phyloP scores from a whole-genome alignment of 192 early-diverging fungal genomes.

The Globomyces pollinis-pini region DNA sequence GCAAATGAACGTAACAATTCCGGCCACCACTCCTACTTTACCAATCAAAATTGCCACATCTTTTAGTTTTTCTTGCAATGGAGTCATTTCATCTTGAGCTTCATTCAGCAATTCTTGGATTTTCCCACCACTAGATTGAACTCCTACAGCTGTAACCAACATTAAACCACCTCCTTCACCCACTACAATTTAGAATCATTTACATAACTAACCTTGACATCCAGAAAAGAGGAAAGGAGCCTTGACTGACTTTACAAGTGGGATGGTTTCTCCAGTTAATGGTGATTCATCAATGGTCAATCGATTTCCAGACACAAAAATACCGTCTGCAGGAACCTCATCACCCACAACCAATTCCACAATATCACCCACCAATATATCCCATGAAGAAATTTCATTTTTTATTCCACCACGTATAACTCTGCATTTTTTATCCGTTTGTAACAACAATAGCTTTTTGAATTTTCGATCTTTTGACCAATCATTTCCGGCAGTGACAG shows the following conservation, averaged over 20 bases:
- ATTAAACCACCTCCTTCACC: slow-evolving; percentile 46
- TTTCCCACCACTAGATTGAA: slow-evolving; percentile 43
- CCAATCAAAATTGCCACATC: slow-evolving; percentile 51
- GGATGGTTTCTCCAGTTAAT: slow-evolving; percentile 50
- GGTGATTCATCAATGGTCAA: slow-evolving; percentile 53
- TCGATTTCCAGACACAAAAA: slow-evolving; percentile 43
- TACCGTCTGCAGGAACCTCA: slow-evolving; percentile 50
- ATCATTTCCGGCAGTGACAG: slow-evolving; percentile 54
- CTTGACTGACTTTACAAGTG: slow-evolving; percentile 40
- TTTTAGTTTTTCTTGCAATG: slow-evolving; percentile 48
- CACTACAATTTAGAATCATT: slow-evolving; percentile 5
- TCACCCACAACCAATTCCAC: slow-evolving; percentile 48
- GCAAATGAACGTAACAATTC: slow-evolving; percentile 48
- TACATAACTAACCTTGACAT: slow-evolving; percentile 40
- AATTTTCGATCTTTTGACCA: slow-evolving; percentile 54
- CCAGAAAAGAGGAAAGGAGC: slow-evolving; percentile 51
- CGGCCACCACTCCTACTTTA: slow-evolving; percentile 54
- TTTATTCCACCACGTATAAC: slow-evolving; percentile 46
- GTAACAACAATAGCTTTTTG: slow-evolving; percentile 49
- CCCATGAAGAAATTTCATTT: slow-evolving; percentile 47
- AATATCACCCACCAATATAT: slow-evolving; percentile 48
- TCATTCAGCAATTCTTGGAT: slow-evolving; percentile 53
- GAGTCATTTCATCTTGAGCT: slow-evolving; percentile 49
- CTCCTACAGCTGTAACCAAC: slow-evolving; percentile 47
- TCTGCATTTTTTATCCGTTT: slow-evolving; percentile 46